Conservation (phyloP, 1,139 yeast genomes). For the Barnettozyma hawaiiensis region DNA sequence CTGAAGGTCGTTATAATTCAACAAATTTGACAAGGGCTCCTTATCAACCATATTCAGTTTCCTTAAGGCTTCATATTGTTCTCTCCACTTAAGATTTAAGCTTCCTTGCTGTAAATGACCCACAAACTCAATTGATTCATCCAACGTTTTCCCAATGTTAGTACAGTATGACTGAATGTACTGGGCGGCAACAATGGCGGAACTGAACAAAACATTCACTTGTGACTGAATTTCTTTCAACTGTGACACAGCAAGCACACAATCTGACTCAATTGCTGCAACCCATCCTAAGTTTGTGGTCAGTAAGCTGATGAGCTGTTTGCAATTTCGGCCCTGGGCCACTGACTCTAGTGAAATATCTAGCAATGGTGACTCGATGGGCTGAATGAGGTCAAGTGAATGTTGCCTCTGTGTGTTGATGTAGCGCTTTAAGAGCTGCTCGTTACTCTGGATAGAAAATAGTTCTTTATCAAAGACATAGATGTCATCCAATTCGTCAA, state of each 20-base stretch:
- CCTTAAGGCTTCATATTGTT: constrained; percentile 36
- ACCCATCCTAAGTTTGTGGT: constrained; percentile 50
- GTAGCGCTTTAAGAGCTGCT: constrained; percentile 12
- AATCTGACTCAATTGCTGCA: constrained; percentile 43
- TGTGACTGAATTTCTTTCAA: constrained; percentile 25
- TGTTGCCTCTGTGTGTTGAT: constrained; percentile 9
- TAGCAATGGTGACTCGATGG: constrained; percentile 39
- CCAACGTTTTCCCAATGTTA: constrained; percentile 48
- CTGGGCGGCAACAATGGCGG: constrained; percentile 52
- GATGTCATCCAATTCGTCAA: constrained; percentile 36
- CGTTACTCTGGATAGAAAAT: constrained; percentile 30
- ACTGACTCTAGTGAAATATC: constrained; percentile 24
- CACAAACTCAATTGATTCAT: constrained; percentile 43
- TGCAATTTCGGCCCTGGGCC: constrained; percentile 18
- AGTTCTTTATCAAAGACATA: constrained; percentile 56
- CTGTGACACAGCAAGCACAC: constrained; percentile 30
- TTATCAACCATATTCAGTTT: constrained; percentile 33
- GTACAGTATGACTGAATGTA: constrained; percentile 48
- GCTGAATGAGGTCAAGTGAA: constrained; percentile 32
- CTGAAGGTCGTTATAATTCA: constrained; percentile 27
- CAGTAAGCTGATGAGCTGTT: constrained; percentile 29
- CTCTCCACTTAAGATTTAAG: constrained; percentile 44
- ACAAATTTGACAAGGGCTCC: constrained; percentile 26
- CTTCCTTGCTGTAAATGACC: constrained; percentile 43
- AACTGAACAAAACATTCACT: constrained; percentile 38